Base-by-base conservation (phyloP, 257 asterid genomes). In the Craterostigma plantagineum region DNA sequence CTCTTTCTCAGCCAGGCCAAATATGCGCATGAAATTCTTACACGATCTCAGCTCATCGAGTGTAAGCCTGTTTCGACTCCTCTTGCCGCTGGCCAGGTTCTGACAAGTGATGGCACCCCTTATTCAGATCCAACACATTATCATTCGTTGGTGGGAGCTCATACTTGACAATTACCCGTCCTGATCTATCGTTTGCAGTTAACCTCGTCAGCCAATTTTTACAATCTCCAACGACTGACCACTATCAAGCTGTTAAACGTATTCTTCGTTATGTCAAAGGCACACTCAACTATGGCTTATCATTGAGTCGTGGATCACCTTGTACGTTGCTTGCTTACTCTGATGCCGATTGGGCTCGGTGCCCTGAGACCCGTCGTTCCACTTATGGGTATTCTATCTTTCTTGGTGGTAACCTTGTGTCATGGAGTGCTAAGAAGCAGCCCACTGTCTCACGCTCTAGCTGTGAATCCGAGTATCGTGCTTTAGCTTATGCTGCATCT, bases 11-110 rank as follows among this genome's bases (percentile, higher is more conserved):
- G 42, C 42, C 42, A 37, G 14, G 42, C 42, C n/a, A 37, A 37
- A 37, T 37, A 37, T 37, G 42, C 42, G 4, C n/a, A 1, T 11
- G 42, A 37, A 3, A 10, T 37, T 37, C 42, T 37, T 37, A 37
- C 42, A 37, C n/a, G 42, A 13, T 37, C 41, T 37, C 14, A 37
- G 14, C 41, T 37, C 41, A 23, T 23, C 30, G 30, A 23, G 30
- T 23, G 30, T 37, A 37, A 37, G 41, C 41, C 41, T 37, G 14
- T 37, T 10, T 37, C 41, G 13, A 37, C 41, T 37, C 41, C 41
- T 37, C 14, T 37, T 10, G 41, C 14, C 41, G 14, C 11, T 37
- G 41, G 41, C 13, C 41, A 37, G 14, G 41, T 10, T 12, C 14
- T 37, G 11, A 37, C 41, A 37, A 37, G 41, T 12, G 14, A 37